Evolutionary conservation across 2,329 filamentous ascomycete genomes (phyloP), one percentile per base, ranked within the genome.

Genomic region (Colletotrichum sp.): DNA sequence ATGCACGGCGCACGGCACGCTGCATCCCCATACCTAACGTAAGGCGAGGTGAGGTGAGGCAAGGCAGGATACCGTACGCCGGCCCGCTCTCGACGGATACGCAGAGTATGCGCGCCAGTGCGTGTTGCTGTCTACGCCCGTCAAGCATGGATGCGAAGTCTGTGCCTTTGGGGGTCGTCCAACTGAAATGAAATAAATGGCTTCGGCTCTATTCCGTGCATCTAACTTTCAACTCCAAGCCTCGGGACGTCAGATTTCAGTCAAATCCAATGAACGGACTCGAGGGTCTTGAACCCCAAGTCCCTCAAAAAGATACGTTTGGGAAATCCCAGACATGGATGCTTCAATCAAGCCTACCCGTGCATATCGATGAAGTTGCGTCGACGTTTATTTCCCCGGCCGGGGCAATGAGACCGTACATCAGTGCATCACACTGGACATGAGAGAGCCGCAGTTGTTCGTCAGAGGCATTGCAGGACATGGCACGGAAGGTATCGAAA

Each of bases 91-190:
- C 67, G 44, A 63, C 30, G 34, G 34, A 28, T 52, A 52, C 30
- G 36, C 49, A 71, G 68, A 75, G 30, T 75, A 69, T 75, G 39
- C 15, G 62, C 69, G 66, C 30, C 69, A 66, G 69, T 67, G 52
- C 72, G 52, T 55, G 36, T 36, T 24, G 60, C 52, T 30, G 18
- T 24, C 44, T 15, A 26, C 36, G 18, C 21, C 34, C 26, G 32
- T 57, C 69, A 24, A 62, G 24, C 34, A 59, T 72, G 24, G 55
- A 63, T 62, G 52, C 30, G 44, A 63, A 73, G 68, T 71, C 67
- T 66, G 67, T 71, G 72, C 72, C 28, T 64, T 36, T 60, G 24
- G 28, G 21, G 28, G 71, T 62, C 39, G 39, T 18, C 39, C 39
- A 18, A 44, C 39, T 44, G 39, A 44, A 44, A 44, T 44, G 39